Evolutionary conservation across 2,329 filamentous ascomycete species (phyloP), one percentile per base, ranked within the genome.

Genomic region (Magnaporthales sp.): DNA sequence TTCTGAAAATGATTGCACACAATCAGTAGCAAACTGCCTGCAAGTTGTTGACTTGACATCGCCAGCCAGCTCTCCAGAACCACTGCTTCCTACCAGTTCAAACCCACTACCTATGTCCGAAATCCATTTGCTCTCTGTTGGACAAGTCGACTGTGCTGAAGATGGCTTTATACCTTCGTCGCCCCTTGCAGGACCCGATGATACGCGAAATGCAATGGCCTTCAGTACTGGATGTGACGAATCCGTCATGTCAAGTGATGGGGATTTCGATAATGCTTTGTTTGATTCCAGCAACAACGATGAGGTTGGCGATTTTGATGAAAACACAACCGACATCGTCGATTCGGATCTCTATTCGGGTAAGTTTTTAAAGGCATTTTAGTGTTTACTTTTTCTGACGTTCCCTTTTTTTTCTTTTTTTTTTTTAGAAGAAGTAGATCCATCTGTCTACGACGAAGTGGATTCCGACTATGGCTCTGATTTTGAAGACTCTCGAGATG

Each of bases 21-120:
- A 58, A 22, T 5, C 46, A 11, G 10, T 3, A 10, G 38, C 26
- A 24, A 10, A 4, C 10, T 24, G 26, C 7, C 15, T 6, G n/a
- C 38, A 46, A 19, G 38, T 63, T 22, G 30, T 66, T n/a, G 65
- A 66, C 30, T 15, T 66, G 19, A 66, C 65, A 5, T 66, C 65
- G 22, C 31, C 26, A n/a, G 19, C 26, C 62, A 22, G 19, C 62
- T 3, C 65, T 8, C 26, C 32, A 5, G 32, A 13, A 27, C 38
- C 31, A n/a, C n/a, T n/a, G n/a, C n/a, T n/a, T 13, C 26, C 9
- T 9, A 32, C 27, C 15, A 24, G 62, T 13, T 9, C 31, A 22
- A 51, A 54, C 46, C 38, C 29, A 15, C 26, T 27, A 10, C n/a
- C 38, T 15, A 29, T 22, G 19, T 22, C 38, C 7, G 27, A 30